These are phyloP conservation scores for Dactylella cylindrospora DNA, from an alignment of 2,329 filamentous ascomycete species.

Conservation along the genomic window DNA sequence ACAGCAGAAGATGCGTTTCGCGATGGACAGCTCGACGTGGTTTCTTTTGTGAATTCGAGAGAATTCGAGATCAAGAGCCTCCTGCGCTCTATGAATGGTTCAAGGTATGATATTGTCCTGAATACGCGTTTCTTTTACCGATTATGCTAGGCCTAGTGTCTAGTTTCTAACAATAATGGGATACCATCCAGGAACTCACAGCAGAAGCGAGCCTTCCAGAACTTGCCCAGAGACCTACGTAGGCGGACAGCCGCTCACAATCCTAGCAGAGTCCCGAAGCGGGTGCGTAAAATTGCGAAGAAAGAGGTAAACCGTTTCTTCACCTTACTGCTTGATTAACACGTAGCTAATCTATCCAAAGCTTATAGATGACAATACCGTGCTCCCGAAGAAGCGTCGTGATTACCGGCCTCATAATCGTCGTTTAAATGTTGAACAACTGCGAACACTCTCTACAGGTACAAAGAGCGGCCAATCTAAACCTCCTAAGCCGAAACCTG, in stretches of 20 bases:
- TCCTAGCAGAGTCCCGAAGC: slow-evolving; percentile 80
- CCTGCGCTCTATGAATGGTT: slow-evolving; percentile 33
- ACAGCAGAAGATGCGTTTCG: slow-evolving; percentile 53
- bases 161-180: not conserved
- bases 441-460: slow-evolving; percentile 48
- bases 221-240: slow-evolving; percentile 80
- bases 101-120: slow-evolving; percentile 12
- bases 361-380: slow-evolving; percentile 34
- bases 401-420: slow-evolving; percentile 20
- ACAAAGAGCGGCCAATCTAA: too few species aligned
- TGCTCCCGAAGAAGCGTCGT: slow-evolving; percentile 11
- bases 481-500: too few species aligned
- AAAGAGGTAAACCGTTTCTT: slow-evolving; percentile 46
- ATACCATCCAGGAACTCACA: slow-evolving; percentile 17
- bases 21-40: slow-evolving; percentile 80
- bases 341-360: too few species aligned
- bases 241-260: slow-evolving; percentile 93
- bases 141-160: not conserved
- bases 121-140: not conserved
- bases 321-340: too few species aligned
- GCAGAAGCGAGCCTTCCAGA: slow-evolving; percentile 75
- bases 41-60: slow-evolving; percentile 78
- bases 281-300: slow-evolving; percentile 59
- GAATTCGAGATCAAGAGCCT: slow-evolving; percentile 77
- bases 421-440: slow-evolving; percentile 48